Percentiles rank a stretch among this genome's conserved stretches.
phyloP scores from a whole-genome alignment of 2,329 filamentous ascomycete genomes.

The Alternaria gaisen region DNA sequence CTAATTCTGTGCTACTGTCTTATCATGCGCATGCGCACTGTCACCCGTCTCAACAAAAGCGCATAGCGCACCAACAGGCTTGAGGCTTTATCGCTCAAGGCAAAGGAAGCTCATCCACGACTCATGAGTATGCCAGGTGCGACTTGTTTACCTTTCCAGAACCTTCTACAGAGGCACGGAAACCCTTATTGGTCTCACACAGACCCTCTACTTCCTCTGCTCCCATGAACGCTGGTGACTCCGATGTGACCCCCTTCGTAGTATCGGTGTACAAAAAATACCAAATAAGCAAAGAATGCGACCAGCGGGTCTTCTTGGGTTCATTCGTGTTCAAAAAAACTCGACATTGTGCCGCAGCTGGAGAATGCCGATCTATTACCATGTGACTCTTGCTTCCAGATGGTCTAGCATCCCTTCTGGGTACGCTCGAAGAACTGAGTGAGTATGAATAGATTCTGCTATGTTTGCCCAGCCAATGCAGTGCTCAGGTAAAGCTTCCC shows the following conservation, averaged over 20 bases:
- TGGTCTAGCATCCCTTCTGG: slow-evolving; percentile 34
- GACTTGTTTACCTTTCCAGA: background rate
- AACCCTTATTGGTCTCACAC: background rate
- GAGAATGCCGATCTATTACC: background rate
- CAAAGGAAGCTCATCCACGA: background rate
- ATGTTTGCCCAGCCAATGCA: background rate
- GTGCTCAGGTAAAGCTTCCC: slow-evolving; percentile 25
- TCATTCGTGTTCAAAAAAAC: background rate
- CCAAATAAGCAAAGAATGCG: background rate
- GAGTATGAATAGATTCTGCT: background rate
- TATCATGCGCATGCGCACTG: background rate
- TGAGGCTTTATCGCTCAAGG: background rate
- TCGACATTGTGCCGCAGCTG: background rate
- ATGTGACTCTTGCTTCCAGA: background rate
- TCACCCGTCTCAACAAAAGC: slow-evolving; percentile 4
- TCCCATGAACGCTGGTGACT: background rate
- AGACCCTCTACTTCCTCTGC: background rate
- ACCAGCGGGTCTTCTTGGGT: background rate
- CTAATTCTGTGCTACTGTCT: background rate
- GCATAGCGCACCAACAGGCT: slow-evolving; percentile 4
- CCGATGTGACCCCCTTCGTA: background rate
- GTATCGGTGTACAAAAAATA: background rate
- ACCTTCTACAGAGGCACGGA: background rate
- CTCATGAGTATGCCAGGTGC: background rate
- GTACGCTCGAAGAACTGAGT: background rate